Evolutionary conservation across 2,329 filamentous ascomycete species (phyloP).

Genomic region (Dactylella cylindrospora): DNA sequence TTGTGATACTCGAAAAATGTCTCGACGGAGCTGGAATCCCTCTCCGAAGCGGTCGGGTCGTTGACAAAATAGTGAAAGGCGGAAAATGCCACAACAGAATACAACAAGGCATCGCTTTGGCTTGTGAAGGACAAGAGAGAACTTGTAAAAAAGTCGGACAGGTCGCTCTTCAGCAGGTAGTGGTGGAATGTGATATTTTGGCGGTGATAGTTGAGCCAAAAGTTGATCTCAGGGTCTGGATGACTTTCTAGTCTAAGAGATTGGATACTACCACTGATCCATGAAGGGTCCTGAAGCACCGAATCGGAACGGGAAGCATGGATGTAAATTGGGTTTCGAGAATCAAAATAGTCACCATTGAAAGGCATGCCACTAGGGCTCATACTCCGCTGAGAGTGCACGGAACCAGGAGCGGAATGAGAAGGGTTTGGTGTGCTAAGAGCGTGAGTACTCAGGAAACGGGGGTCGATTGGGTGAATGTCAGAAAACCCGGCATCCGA

Average conservation of each 20-base stretch:
- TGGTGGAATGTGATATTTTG: constrained; percentile 78
- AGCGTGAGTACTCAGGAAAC: constrained; percentile 51
- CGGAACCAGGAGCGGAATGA: constrained; percentile 25
- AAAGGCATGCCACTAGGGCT: constrained; percentile 20
- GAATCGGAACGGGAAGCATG: constrained; percentile 28
- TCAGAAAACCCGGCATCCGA: constrained; percentile 55
- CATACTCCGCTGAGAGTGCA: constrained; percentile 33
- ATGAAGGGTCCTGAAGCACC: neutral
- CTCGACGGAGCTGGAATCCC: constrained; percentile 55
- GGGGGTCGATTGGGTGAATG: constrained; percentile 39
- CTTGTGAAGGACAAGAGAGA: constrained; percentile 72
- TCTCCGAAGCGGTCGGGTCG: constrained; percentile 64
- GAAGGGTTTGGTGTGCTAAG: constrained; percentile 46
- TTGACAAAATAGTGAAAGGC: constrained; percentile 80
- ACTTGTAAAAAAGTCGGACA: constrained; percentile 70
- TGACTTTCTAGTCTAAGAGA: constrained; percentile 49
- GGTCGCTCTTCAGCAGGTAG: constrained; percentile 74
- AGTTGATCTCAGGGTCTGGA: constrained; percentile 69
- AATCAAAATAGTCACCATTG: constrained; percentile 20
- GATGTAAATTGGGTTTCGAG: constrained; percentile 17
- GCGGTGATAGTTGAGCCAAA: constrained; percentile 75
- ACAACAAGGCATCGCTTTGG: constrained; percentile 76
- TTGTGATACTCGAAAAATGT: constrained; percentile 90
- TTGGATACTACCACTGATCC: constrained; percentile 44
- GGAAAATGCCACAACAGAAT: constrained; percentile 83